Evolutionary conservation across 2,329 filamentous ascomycete genomes (phyloP).

Genomic region (Trematosphaeria pertusa): DNA sequence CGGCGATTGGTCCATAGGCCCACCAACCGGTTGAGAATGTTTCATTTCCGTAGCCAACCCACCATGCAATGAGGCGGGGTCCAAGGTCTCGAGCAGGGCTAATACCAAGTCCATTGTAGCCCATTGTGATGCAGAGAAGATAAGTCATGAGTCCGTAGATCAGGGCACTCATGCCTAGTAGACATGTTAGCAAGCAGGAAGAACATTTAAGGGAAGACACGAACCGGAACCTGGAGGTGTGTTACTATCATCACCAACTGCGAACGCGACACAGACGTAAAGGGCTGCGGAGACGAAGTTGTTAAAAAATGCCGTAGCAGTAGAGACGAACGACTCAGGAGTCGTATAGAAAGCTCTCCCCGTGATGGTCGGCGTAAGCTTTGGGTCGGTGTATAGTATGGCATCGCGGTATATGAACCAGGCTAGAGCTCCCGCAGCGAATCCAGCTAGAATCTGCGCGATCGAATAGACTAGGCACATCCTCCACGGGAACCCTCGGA

Average conservation of each 20-base stretch:
- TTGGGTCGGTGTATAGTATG: constrained; percentile 66
- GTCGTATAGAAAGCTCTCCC: constrained; percentile 71
- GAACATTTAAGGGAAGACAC: constrained; percentile 68
- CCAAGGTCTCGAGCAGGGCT: constrained; percentile 76
- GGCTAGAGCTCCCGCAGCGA: constrained; percentile 54
- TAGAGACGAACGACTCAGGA: constrained; percentile 67
- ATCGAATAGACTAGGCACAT: constrained; percentile 59
- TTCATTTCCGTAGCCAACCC: constrained; percentile 69
- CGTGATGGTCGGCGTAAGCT: constrained; percentile 36
- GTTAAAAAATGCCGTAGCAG: constrained; percentile 72
- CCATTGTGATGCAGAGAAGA: constrained; percentile 32
- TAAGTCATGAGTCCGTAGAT: constrained; percentile 35
- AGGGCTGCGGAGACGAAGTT: constrained; percentile 72
- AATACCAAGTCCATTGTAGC: constrained; percentile 56
- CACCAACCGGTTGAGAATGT: constrained; percentile 36
- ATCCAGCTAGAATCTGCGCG: constrained; percentile 61
- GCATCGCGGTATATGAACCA: constrained; percentile 57
- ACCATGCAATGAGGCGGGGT: constrained; percentile 70
- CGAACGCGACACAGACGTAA: constrained; percentile 74
- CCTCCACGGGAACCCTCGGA: constrained; percentile 65
- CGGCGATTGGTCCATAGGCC: constrained; percentile 36
- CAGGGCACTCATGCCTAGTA: constrained; percentile 57
- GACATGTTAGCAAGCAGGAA: constrained; percentile 61
- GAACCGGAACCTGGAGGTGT: constrained; percentile 53
- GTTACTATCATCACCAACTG: constrained; percentile 60